These are phyloP conservation scores for Stephanodiscus triporus DNA, from an alignment of 108 stramenopile species.

Conservation along the genomic window DNA sequence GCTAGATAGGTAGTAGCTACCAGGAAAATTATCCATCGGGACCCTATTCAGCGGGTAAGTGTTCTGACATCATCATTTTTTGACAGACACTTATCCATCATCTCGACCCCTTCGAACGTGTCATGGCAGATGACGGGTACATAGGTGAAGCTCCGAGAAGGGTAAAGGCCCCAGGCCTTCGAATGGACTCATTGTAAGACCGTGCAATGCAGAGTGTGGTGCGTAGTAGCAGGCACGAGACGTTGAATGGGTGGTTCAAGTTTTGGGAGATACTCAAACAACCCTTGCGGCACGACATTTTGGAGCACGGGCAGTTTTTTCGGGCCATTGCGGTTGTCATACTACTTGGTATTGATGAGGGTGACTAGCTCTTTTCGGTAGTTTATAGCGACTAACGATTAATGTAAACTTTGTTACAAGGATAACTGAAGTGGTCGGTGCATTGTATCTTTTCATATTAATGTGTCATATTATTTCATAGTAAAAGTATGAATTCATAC, in stretches of 20 bases:
- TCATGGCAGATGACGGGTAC: conserved; percentile 40
- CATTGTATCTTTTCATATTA: too few species aligned
- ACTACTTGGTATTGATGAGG: conserved; percentile 9
- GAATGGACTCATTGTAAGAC: not conserved
- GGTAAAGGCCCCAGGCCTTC: conserved; percentile 12
- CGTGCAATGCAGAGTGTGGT: conserved; percentile 7
- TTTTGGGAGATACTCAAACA: conserved; percentile 9
- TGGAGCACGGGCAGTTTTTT: conserved; percentile 7
- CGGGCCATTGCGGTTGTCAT: conserved; percentile 22
- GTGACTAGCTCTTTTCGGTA: not conserved
- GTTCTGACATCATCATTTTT: conserved; percentile 32
- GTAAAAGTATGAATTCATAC: too few species aligned
- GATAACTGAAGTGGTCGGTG: too few species aligned
- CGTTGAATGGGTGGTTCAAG: not conserved
- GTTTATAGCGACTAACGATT: not conserved
- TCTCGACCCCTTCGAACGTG: not conserved
- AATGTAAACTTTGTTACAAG: too few species aligned
- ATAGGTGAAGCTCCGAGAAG: conserved; percentile 14
- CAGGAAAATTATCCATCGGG: too few species aligned
- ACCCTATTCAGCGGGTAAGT: conserved; percentile 16
- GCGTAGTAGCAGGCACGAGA: conserved; percentile 33
- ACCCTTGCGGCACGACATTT: conserved; percentile 16
- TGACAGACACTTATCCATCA: not conserved
- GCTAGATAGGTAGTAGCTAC: too few species aligned
- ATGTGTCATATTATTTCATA: too few species aligned